Conservation (phyloP, 768 basidiomycete species). For the Rhodocollybia butyracea region DNA sequence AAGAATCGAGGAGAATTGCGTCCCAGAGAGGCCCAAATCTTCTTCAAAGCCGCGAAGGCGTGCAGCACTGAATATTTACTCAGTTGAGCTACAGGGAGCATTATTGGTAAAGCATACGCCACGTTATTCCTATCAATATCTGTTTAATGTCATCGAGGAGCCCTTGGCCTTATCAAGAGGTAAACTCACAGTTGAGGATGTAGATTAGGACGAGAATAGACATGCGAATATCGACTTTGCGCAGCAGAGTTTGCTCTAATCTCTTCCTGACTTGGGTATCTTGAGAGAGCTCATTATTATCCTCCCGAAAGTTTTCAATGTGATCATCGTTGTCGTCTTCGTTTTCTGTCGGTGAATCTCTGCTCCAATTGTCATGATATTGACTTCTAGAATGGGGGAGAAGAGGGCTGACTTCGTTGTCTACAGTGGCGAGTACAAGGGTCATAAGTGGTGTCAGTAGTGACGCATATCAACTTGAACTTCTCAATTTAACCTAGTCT, state of each 20-base stretch:
- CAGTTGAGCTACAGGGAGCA: background rate
- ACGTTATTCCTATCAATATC: slow-evolving; percentile 75
- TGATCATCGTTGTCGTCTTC: too few species aligned
- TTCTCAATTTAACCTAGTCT: too few species aligned
- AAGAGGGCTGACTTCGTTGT: background rate
- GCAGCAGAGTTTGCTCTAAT: slow-evolving; percentile 26
- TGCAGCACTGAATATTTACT: slow-evolving; percentile 49
- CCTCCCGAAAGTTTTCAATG: background rate
- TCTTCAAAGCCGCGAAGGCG: slow-evolving; percentile 68
- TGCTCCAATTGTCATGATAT: background rate
- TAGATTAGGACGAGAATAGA: slow-evolving; percentile 46
- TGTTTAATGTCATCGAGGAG: slow-evolving; percentile 8
- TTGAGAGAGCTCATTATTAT: background rate
- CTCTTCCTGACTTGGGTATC: background rate
- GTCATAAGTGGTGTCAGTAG: too few species aligned
- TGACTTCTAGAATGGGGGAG: background rate
- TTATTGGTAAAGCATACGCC: slow-evolving; percentile 34
- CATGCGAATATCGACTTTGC: slow-evolving; percentile 51
- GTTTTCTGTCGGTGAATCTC: background rate
- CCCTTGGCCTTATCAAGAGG: slow-evolving; percentile 25
- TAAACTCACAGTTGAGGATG: slow-evolving; percentile 43
- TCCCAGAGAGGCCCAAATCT: slow-evolving; percentile 59
- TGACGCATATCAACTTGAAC: too few species aligned
- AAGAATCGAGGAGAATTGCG: slow-evolving; percentile 65
- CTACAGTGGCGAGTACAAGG: too few species aligned